Conservation (phyloP, 129 eudicot species). For the Tanacetum coccineum region DNA sequence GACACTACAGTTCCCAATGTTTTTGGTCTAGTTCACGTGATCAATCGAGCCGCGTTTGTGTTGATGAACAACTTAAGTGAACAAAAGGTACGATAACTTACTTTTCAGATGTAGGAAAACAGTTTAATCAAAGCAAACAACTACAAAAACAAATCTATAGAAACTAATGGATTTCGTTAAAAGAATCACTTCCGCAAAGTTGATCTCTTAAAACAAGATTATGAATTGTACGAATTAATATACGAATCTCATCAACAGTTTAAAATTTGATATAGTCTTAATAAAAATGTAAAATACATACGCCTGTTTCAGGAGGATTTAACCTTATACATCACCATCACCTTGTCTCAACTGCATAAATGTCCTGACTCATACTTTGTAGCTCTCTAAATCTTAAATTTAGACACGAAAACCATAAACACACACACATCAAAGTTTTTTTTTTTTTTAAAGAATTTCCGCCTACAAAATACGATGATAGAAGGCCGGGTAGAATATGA, state of each 20-base stretch:
- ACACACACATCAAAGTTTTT: conserved; percentile 22
- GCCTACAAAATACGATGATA: conserved; percentile 25
- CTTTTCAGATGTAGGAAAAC: no score
- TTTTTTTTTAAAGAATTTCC: no score
- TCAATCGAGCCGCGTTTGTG: no score
- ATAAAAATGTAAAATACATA: conserved; percentile 23
- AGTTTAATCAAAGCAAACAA: no score
- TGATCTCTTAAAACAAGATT: no score
- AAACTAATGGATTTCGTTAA: no score
- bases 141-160: no score
- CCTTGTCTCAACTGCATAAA: not conserved
- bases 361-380: conserved; percentile 14
- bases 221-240: not conserved
- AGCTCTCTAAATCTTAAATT: conserved; percentile 24
- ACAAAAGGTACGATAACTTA: no score
- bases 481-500: conserved; percentile 15
- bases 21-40: no score
- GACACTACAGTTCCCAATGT: no score
- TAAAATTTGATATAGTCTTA: conserved; percentile 22
- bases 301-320: conserved; percentile 18
- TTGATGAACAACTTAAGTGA: no score
- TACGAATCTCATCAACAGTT: conserved; percentile 6
- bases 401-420: conserved; percentile 13
- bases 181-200: no score
- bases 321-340: conserved; percentile 1